Base-by-base conservation (phyloP, 495 filamentous ascomycete genomes). In the Geopyxis carbonaria region DNA sequence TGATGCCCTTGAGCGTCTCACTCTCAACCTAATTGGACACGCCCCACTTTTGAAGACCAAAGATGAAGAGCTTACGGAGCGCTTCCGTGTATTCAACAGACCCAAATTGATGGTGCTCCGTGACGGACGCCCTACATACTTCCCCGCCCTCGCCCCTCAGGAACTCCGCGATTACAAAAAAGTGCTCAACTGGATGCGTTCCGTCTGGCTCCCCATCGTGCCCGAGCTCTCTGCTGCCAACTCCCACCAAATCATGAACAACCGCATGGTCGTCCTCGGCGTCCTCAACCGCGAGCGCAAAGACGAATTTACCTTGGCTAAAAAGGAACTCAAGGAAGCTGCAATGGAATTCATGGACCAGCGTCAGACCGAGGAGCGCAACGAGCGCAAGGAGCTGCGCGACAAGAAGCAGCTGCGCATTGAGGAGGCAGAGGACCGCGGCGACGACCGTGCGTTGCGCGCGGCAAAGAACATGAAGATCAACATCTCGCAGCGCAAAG, bases 261-360 rank as follows among this genome's bases (percentile, higher is more conserved):
- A 80, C 40, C 85, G 84, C 58, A 74, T 78, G 22, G 89, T 95
- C 20, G 89, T 97, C 0, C 72, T 97, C 11, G 91, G 81, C 9
- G 79, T 97, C 15, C 61, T 97, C 19, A 81, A 75, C 52, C 72
- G 86, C 11, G 76, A 81, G 8, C 72, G 82, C 31, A 63, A 75
- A 23, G 79, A 83, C 34, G 78, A 86, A 19, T 95, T 89, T 61
- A 60, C 68, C 39, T 65, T 66, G 32, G 75, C 80, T 18, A 80
- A 79, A 59, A 73, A 79, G 11, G 89, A 97, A 61, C 75, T 97
- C 59, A 95, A 93, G 67, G 85, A 81, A 43, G 89, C 89, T 15
- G 89, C 89, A 8, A 65, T 81, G 39, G 89, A 95, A 51, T 97
- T 89, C 81, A 93, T 95, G 76, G 89, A 94, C 57, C 91, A 87